phyloP scores from a whole-genome alignment of 2,329 filamentous ascomycete species.

The Fusarium humuli region DNA sequence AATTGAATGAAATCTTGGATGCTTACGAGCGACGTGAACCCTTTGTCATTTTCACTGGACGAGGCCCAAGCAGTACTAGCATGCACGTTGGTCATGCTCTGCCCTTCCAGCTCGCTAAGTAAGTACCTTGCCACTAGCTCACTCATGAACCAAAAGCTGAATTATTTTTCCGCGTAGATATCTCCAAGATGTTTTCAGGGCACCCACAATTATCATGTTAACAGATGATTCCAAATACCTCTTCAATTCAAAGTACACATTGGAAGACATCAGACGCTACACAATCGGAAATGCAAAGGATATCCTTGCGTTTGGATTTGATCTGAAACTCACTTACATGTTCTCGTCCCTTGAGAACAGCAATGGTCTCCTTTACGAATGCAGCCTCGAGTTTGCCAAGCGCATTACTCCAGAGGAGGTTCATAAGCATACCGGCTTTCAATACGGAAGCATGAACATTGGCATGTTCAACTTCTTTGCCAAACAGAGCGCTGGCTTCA shows the following conservation, averaged over 20 bases:
- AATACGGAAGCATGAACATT: slow-evolving; percentile 10
- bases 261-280: slow-evolving; percentile 9
- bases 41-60: slow-evolving; percentile 7
- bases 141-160: not conserved
- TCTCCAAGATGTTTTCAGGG: slow-evolving; percentile 1
- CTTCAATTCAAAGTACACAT: slow-evolving; percentile 11
- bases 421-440: slow-evolving; percentile 6
- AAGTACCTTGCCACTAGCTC: not conserved
- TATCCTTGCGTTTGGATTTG: slow-evolving; percentile 10
- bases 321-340: slow-evolving; percentile 3
- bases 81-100: slow-evolving; percentile 10
- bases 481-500: slow-evolving; percentile 8
- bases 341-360: slow-evolving; percentile 7
- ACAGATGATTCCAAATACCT: slow-evolving; percentile 13
- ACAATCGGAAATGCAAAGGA: slow-evolving; percentile 10
- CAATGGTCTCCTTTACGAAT: slow-evolving; percentile 1
- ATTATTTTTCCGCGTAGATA: not conserved
- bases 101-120: slow-evolving; percentile 13
- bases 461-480: slow-evolving; percentile 13
- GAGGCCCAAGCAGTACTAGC: slow-evolving; percentile 10
- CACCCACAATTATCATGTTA: slow-evolving; percentile 12
- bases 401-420: slow-evolving; percentile 14
- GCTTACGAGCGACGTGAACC: slow-evolving; percentile 5
- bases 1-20: slow-evolving; percentile 6
- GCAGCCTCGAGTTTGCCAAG: slow-evolving; percentile 6